Conservation (phyloP, 345 rosid genomes). For the Erodium maritimum region DNA sequence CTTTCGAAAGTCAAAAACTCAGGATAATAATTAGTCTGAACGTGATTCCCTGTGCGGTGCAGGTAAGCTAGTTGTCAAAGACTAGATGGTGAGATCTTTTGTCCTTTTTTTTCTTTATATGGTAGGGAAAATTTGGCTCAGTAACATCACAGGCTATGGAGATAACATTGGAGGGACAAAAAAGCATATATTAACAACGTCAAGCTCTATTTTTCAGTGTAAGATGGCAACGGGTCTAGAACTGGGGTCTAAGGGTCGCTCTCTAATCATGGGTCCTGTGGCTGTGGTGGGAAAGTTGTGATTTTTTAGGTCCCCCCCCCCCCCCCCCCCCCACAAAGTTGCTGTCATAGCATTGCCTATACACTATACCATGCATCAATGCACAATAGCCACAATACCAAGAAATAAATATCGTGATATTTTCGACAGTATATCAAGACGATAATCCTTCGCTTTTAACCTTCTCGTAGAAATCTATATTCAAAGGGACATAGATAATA, state of each 20-base stretch:
- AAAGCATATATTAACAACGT: not conserved
- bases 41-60: not conserved
- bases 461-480: too few species aligned
- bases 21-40: too few species aligned
- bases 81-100: not conserved
- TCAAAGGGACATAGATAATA: too few species aligned
- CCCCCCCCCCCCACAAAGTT: slow-evolving; percentile 29
- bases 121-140: not conserved
- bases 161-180: too few species aligned
- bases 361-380: slow-evolving; percentile 4
- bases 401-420: too few species aligned
- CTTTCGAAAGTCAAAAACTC: too few species aligned
- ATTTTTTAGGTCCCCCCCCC: slow-evolving; percentile 12
- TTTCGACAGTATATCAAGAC: too few species aligned
- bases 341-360: slow-evolving; percentile 24
- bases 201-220: not conserved
- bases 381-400: not conserved
- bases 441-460: too few species aligned
- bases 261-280: slow-evolving; percentile 12
- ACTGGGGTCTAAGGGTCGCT: too few species aligned
- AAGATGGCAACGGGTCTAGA: too few species aligned
- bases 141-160: too few species aligned
- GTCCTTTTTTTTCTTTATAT: not conserved
- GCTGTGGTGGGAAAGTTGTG: slow-evolving; percentile 18
- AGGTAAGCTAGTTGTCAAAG: not conserved